These are phyloP conservation scores for Xylaria telfairii DNA, from an alignment of 495 filamentous ascomycete genomes.

Conservation along the genomic window DNA sequence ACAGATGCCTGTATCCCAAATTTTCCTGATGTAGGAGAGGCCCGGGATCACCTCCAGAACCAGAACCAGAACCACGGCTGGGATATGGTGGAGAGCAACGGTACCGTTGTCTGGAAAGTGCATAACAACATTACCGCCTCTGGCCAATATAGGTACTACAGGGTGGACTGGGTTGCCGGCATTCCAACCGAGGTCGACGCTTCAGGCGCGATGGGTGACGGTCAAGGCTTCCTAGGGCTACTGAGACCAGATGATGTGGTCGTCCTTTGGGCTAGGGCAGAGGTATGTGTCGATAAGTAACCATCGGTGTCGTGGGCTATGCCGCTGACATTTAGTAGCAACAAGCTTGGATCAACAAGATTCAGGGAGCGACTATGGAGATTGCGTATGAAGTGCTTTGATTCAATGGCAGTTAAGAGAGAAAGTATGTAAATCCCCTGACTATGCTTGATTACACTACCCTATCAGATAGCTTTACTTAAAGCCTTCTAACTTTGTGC, in stretches of 20 bases:
- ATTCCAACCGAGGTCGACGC: constrained; percentile 14
- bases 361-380: constrained; percentile 29
- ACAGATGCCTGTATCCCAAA: constrained; percentile 5
- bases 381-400: constrained; percentile 25
- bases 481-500: not conserved
- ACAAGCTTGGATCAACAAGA: constrained; percentile 18
- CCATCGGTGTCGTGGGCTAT: not conserved
- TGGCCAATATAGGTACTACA: constrained; percentile 18
- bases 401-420: not conserved
- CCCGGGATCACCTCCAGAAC: constrained; percentile 8
- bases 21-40: not conserved
- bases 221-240: constrained; percentile 27
- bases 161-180: constrained; percentile 26
- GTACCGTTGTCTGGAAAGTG: constrained; percentile 27
- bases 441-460: not conserved
- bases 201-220: constrained; percentile 16
- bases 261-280: constrained; percentile 28
- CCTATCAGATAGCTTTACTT: not conserved
- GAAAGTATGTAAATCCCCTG: not conserved
- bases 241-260: constrained; percentile 21
- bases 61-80: constrained; percentile 21
- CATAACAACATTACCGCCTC: constrained; percentile 25
- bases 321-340: constrained; percentile 5
- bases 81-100: constrained; percentile 26
- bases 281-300: constrained; percentile 21